These are phyloP conservation scores for Teratosphaeria pseudoeucalypti DNA, from an alignment of 2,329 filamentous ascomycete genomes.

Conservation along the genomic window DNA sequence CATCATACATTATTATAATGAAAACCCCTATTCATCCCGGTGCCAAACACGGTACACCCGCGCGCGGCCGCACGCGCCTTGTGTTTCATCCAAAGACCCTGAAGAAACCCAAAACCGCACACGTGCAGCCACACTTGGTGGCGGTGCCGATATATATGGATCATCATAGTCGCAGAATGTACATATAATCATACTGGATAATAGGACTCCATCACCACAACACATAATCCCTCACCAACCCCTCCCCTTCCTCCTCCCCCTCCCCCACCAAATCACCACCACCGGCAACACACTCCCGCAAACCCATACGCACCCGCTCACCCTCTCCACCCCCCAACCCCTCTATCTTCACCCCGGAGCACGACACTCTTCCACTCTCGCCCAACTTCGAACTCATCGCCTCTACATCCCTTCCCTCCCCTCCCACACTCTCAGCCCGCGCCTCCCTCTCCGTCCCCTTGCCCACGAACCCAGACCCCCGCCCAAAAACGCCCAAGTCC, in stretches of 20 bases:
- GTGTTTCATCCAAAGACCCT: not conserved
- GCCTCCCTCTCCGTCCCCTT: slow-evolving; percentile 3
- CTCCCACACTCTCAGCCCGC: not conserved
- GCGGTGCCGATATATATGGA: not conserved
- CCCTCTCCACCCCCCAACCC: slow-evolving; percentile 39
- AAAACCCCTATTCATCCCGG: not conserved
- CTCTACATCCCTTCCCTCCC: not conserved
- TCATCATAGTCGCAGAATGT: too few relatives aligned
- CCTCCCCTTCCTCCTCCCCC: slow-evolving; percentile 21
- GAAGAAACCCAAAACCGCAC: not conserved
- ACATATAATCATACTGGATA: not conserved
- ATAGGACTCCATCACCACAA: not conserved
- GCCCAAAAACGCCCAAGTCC: too few relatives aligned
- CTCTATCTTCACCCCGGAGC: slow-evolving; percentile 24
- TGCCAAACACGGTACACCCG: not conserved
- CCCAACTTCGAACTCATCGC: slow-evolving; percentile 1
- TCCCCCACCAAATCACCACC: slow-evolving; percentile 9
- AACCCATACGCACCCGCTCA: slow-evolving; percentile 38
- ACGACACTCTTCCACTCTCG: not conserved
- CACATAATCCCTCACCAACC: not conserved
- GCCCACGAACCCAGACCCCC: too few relatives aligned
- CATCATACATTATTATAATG: too few relatives aligned
- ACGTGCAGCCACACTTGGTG: not conserved
- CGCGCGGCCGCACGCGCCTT: not conserved
- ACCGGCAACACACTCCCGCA: slow-evolving; percentile 16